Conservation (phyloP, 1,139 yeast species). For the Kluyveromyces marxianus region DNA sequence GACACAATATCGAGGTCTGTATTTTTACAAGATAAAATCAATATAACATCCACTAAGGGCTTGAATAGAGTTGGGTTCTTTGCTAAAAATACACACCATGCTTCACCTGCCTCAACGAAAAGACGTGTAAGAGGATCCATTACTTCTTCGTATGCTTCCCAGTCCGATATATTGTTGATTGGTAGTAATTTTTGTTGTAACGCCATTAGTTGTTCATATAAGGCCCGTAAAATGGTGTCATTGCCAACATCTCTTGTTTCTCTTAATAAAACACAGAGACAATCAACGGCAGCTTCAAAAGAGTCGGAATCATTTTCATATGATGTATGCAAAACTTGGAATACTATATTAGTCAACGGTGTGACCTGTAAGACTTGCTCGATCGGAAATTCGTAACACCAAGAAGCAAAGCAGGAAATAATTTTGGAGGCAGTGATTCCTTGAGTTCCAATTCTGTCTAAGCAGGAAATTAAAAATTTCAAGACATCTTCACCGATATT, state of each 20-base stretch:
- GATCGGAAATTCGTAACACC: slow-evolving; percentile 83
- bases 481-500: slow-evolving; percentile 66
- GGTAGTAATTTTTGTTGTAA: slow-evolving; percentile 32
- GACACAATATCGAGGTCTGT: slow-evolving; percentile 80
- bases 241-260: slow-evolving; percentile 76
- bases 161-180: slow-evolving; percentile 16
- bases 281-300: slow-evolving; percentile 83
- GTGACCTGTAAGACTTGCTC: slow-evolving; percentile 56
- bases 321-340: slow-evolving; percentile 47
- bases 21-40: slow-evolving; percentile 32
- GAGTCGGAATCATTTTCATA: slow-evolving; percentile 43
- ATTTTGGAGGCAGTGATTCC: slow-evolving; percentile 32
- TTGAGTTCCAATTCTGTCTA: slow-evolving; percentile 32
- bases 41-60: slow-evolving; percentile 66
- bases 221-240: slow-evolving; percentile 52
- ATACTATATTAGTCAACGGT: slow-evolving; percentile 57
- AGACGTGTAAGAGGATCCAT: slow-evolving; percentile 69
- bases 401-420: slow-evolving; percentile 73
- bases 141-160: slow-evolving; percentile 37
- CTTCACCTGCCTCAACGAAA: slow-evolving; percentile 88
- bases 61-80: slow-evolving; percentile 63
- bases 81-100: slow-evolving; percentile 88
- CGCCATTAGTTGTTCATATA: slow-evolving; percentile 60
- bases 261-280: slow-evolving; percentile 66
- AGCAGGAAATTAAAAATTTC: slow-evolving; percentile 44